Base-by-base conservation (phyloP, 768 basidiomycete genomes). In the Trametes meyenii region DNA sequence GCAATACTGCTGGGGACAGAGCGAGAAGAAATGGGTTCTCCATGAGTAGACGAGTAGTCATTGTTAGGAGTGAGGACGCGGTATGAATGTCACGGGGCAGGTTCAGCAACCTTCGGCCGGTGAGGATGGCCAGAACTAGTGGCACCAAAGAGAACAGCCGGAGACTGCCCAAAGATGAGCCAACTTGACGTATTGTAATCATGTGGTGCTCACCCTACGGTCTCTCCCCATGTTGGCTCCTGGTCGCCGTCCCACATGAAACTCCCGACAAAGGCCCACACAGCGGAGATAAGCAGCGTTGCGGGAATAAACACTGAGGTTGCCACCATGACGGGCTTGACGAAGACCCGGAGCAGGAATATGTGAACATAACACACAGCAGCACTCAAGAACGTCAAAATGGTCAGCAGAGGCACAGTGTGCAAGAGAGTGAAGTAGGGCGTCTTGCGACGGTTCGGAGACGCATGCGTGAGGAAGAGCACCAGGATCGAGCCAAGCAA, bases 261-360 rank as follows among this genome's bases (percentile, higher is more conserved):
- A 69, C 89, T 90, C 33, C 90, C 91, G 14, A 87, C 78, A 72
- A 94, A 93, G 1, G 91, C 90, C 85, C 91, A 92, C 24, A 92
- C 66, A 7, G 90, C 84, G 43, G 88, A 91, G 50, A 91, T 78
- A 68, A 90, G 81, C 62, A 94, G 77, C 0, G 87, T 86, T 26
- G 82, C 81, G 42, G 92, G 91, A 50, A 91, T 85, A 68, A 89
- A 89, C 26, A 94, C 78, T 17, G 87, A 86, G 0, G 90, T 92
- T 23, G 81, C 82, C 39, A 93, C 75, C 79, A 96, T 86, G 51
- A 93, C 89, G 17, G 94, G 94, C 58, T 87, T 85, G 59, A 92
- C 89, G 67, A 94, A 94, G 61, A 92, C 80, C 60, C 87, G 85
- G 51, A 96, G 76, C 43, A 96, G 80, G 64, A 86, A 81, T 44